Evolutionary conservation across 2,329 filamentous ascomycete species (phyloP).

Genomic region (Hymenoscyphus scutula): DNA sequence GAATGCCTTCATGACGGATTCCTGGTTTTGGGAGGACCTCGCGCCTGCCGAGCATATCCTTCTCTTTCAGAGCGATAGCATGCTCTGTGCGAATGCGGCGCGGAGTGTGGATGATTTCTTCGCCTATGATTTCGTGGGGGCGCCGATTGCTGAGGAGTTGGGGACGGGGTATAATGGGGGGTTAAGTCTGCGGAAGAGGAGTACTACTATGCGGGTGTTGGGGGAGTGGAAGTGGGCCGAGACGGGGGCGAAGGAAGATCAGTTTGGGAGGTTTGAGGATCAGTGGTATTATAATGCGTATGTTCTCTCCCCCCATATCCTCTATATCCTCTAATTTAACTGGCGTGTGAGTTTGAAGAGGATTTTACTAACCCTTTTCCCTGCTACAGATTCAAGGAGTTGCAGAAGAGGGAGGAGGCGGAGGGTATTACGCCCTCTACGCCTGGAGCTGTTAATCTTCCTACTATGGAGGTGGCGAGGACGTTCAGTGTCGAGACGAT

Average conservation of each 20-base stretch:
- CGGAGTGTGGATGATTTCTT: constrained; percentile 38
- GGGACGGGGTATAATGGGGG: constrained; percentile 39
- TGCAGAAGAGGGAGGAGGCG: constrained; percentile 25
- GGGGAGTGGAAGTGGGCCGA: constrained; percentile 29
- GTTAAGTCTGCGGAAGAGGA: constrained; percentile 40
- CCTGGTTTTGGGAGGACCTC: constrained; percentile 38
- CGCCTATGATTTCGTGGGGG: constrained; percentile 39
- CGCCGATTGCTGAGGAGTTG: constrained; percentile 31
- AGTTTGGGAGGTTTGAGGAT: constrained; percentile 28
- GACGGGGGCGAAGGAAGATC: constrained; percentile 18
- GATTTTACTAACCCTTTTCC: neutral
- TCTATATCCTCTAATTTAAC: neutral
- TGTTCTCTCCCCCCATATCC: too few species aligned
- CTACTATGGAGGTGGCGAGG: constrained; percentile 30
- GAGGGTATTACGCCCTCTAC: constrained; percentile 24
- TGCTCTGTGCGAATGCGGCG: constrained; percentile 37
- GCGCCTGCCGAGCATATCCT: constrained; percentile 36
- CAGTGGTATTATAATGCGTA: constrained; percentile 34
- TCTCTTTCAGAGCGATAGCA: constrained; percentile 39
- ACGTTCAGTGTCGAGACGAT: constrained; percentile 36
- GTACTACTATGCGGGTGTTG: constrained; percentile 35
- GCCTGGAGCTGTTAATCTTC: constrained; percentile 30
- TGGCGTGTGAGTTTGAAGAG: neutral
- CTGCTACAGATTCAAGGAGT: constrained; percentile 22
- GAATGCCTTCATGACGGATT: constrained; percentile 34